Evolutionary conservation across 2,329 filamentous ascomycete species (phyloP), one percentile per base, ranked within the genome.

Genomic region (Chaetomium sp.): DNA sequence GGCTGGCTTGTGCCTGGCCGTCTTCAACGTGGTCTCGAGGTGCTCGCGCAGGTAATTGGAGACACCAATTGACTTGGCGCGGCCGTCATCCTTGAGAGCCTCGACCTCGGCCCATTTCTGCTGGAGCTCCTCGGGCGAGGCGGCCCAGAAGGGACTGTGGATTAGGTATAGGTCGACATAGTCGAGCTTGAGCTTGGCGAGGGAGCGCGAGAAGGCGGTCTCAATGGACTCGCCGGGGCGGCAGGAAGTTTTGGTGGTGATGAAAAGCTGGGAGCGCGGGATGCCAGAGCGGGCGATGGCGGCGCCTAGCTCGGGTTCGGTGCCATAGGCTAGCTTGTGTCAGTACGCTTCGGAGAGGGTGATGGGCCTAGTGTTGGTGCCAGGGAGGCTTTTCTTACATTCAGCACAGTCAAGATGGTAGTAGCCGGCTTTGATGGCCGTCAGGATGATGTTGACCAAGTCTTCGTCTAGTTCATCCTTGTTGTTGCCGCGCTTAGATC

Each of bases 351-450:
- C 9, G 12, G 37, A 40, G 2, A 9, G 37, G 8, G 9, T 40
- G 37, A 40, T 40, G 37, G 37, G 12, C 8, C 8, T 12, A 40
- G 8, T 12, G 12, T 9, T 9, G 8, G 37, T 33, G 38, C 5
- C 9, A 14, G 33, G 19, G 32, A 34, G 32, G 35, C 19, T 40
- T 9, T 40, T 9, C 27, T 61, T 67, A 85, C 84, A 72, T 74
- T 91, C 84, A 19, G 88, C 88, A 44, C 87, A 82, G 68, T 92
- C 88, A 3, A 91, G 76, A 65, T 91, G 87, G 56, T 78, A 77
- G 69, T 85, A 91, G 32, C 86, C 87, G n/a, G 81, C 70, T 53
- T 80, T 78, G 64, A 90, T 85, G 36, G 88, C 87, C 60, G 72
- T 77, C 55, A 86, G 79, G 43, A 78, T 77, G 52, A 72, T 61